These are phyloP conservation scores for Mycena capillaripes DNA, from an alignment of 768 basidiomycete genomes.

Conservation along the genomic window DNA sequence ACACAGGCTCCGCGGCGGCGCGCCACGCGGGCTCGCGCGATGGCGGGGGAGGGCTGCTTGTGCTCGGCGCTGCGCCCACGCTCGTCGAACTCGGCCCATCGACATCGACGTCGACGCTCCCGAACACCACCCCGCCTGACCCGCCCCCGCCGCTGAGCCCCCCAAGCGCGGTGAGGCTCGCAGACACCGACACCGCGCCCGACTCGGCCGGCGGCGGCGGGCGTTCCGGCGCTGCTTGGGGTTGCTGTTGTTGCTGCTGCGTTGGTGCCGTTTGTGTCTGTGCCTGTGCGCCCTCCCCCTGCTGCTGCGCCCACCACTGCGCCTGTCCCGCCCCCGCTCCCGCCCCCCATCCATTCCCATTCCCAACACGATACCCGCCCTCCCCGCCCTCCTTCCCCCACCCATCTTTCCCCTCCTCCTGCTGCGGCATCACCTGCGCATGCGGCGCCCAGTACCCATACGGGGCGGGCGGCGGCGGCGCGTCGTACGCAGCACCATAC, in stretches of 20 bases:
- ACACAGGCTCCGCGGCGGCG: constrained; percentile 4
- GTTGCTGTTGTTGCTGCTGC: background rate
- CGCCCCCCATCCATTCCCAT: background rate
- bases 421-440: background rate
- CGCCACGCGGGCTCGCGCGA: constrained; percentile 17
- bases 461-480: background rate
- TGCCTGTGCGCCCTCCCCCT: background rate
- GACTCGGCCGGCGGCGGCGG: constrained; percentile 32
- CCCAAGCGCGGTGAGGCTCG: constrained; percentile 12
- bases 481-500: background rate
- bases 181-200: constrained; percentile 25
- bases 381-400: background rate
- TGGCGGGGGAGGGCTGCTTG: constrained; percentile 7
- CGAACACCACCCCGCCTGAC: constrained; percentile 31
- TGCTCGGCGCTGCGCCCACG: background rate
- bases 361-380: background rate
- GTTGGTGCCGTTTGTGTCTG: background rate
- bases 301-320: constrained; percentile 5
- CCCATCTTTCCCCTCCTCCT: background rate
- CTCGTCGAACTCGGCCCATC: constrained; percentile 18
- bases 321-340: background rate
- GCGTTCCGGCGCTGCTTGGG: background rate
- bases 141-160: background rate
- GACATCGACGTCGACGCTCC: constrained; percentile 17
- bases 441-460: constrained; percentile 1